A percentile compares a stretch with the other conserved stretches of the same genome.
phyloP scores from a whole-genome alignment of 306 rosid genomes.

The Rubus idaeus region DNA sequence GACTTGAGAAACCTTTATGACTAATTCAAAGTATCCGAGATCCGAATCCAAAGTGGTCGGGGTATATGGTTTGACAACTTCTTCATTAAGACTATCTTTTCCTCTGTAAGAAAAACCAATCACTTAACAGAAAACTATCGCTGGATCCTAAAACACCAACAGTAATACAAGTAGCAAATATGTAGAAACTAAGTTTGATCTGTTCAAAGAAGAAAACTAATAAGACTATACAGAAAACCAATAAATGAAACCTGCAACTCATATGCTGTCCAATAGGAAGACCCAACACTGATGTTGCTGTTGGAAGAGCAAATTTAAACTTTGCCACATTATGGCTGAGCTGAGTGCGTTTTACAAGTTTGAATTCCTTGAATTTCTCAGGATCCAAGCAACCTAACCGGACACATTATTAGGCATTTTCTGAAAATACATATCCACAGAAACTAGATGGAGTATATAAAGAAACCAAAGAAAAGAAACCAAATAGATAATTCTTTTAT shows the following conservation, averaged over 20 bases:
- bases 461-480: not conserved
- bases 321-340: conserved; percentile 55
- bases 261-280: conserved; percentile 83
- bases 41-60: conserved; percentile 78
- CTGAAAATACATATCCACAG: not conserved
- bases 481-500: too few species aligned
- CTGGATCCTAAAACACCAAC: not conserved
- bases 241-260: conserved; percentile 49
- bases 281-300: conserved; percentile 60
- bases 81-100: conserved; percentile 53
- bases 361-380: conserved; percentile 54
- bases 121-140: not conserved
- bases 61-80: conserved; percentile 68
- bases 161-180: not conserved
- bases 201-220: not conserved
- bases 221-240: not conserved
- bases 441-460: not conserved
- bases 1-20: conserved; percentile 49
- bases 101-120: conserved; percentile 43
- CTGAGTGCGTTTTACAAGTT: conserved; percentile 56
- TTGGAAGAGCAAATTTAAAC: conserved; percentile 67
- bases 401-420: not conserved
- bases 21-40: conserved; percentile 73
- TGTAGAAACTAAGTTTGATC: not conserved
- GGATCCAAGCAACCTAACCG: conserved; percentile 61